These are phyloP conservation scores for Crithidia expoeki DNA, from an alignment of 208 protist species.

Conservation along the genomic window DNA sequence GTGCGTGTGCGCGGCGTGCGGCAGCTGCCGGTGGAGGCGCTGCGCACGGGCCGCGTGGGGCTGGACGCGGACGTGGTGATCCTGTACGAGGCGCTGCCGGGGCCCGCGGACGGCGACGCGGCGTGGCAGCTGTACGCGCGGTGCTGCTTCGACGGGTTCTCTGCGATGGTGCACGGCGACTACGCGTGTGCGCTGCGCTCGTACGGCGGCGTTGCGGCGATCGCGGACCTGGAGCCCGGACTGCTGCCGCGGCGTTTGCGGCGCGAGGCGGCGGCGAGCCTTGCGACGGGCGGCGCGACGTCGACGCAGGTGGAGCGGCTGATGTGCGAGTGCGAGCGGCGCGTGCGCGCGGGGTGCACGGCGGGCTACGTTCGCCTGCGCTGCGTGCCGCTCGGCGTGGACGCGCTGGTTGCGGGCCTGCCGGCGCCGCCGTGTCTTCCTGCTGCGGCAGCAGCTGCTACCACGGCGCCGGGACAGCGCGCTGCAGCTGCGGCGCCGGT, in stretches of 20 bases:
- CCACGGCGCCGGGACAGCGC: background rate
- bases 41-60: too few relatives aligned
- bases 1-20: slow-evolving; percentile 41
- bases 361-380: background rate
- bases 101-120: slow-evolving; percentile 17
- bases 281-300: slow-evolving; percentile 12
- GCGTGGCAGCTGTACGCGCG: slow-evolving; percentile 36
- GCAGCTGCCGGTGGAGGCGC: too few relatives aligned
- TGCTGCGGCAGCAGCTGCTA: background rate
- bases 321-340: slow-evolving; percentile 23
- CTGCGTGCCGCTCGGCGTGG: slow-evolving; percentile 16
- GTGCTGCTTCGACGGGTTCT: slow-evolving; percentile 38
- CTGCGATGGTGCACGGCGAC: slow-evolving; percentile 45
- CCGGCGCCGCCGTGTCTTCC: background rate
- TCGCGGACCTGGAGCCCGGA: slow-evolving; percentile 26
- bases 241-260: slow-evolving; percentile 21
- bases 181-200: slow-evolving; percentile 41
- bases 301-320: slow-evolving; percentile 29
- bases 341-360: slow-evolving; percentile 12
- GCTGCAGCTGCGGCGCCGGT: background rate
- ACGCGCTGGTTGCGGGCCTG: slow-evolving; percentile 5
- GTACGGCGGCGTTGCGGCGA: slow-evolving; percentile 29
- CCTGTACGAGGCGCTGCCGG: slow-evolving; percentile 40
- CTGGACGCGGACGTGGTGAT: slow-evolving; percentile 28
- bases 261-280: slow-evolving; percentile 23